Percentiles rank a stretch among this genome's conserved stretches.
Evolutionary conservation across 495 filamentous ascomycete genomes (phyloP).

Genomic region (Aspergillus funiculosus): DNA sequence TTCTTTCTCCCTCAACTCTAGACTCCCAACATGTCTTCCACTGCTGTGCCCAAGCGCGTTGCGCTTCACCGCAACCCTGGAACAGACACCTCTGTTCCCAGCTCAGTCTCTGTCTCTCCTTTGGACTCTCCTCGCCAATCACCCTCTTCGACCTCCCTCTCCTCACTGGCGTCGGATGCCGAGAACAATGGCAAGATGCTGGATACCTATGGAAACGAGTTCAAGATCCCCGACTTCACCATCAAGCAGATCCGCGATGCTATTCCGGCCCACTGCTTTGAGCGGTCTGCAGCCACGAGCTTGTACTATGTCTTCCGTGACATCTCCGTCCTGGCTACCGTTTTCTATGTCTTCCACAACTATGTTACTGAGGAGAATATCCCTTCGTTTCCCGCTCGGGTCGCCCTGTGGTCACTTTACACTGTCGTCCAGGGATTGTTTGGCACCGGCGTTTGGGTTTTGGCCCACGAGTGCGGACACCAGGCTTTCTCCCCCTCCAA

Average conservation of each 20-base stretch:
- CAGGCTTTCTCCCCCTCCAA: constrained; percentile 79
- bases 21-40: constrained; percentile 48
- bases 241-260: constrained; percentile 66
- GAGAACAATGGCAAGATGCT: constrained; percentile 51
- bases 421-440: constrained; percentile 61
- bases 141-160: constrained; percentile 83
- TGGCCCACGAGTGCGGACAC: constrained; percentile 69
- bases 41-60: constrained; percentile 50
- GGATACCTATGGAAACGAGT: constrained; percentile 63
- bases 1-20: background rate
- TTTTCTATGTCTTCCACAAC: constrained; percentile 60
- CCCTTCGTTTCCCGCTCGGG: constrained; percentile 45
- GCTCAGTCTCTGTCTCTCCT: constrained; percentile 59
- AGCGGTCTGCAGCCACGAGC: constrained; percentile 55
- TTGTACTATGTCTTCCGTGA: constrained; percentile 61
- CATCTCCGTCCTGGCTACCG: constrained; percentile 46
- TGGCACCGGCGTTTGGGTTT: constrained; percentile 64
- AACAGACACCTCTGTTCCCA: constrained; percentile 57
- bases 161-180: constrained; percentile 67
- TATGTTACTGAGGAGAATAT: constrained; percentile 61
- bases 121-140: constrained; percentile 66
- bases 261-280: constrained; percentile 58
- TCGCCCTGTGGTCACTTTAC: constrained; percentile 53
- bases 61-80: constrained; percentile 45
- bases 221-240: constrained; percentile 64